These are phyloP conservation scores for Cercophora sp. DNA, from an alignment of 495 filamentous ascomycete species.

Conservation along the genomic window DNA sequence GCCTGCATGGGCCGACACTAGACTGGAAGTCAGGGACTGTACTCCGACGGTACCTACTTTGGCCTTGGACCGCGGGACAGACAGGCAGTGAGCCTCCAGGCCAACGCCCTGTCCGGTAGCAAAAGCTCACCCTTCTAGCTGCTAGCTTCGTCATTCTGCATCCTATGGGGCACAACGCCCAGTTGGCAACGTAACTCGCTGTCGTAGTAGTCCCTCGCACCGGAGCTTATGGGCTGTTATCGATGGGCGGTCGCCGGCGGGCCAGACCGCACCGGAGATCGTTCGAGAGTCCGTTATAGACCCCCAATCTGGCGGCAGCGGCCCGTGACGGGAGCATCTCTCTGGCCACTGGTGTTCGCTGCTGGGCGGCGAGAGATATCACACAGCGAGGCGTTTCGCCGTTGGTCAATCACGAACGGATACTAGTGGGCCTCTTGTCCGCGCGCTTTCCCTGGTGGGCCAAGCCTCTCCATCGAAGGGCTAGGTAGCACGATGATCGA, in stretches of 20 bases:
- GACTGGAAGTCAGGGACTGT: background rate
- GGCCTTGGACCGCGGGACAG: no score
- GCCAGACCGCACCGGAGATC: conserved; percentile 7
- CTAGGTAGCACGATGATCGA: background rate
- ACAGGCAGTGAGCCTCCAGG: no score
- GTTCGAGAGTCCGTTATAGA: background rate
- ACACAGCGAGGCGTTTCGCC: background rate
- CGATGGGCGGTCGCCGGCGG: conserved; percentile 3
- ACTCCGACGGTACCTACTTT: no score
- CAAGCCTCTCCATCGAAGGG: background rate
- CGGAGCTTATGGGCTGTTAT: background rate
- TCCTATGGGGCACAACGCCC: no score
- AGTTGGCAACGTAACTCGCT: no score
- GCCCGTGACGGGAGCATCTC: conserved; percentile 10
- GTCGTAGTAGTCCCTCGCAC: background rate
- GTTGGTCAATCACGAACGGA: conserved; percentile 2
- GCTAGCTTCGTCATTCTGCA: no score
- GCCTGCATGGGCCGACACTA: background rate
- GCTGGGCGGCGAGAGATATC: conserved; percentile 1
- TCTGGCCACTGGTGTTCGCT: background rate
- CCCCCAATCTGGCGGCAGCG: background rate
- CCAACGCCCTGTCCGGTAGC: no score
- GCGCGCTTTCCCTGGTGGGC: background rate
- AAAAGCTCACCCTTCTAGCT: no score
- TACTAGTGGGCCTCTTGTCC: background rate